Evolutionary conservation across 805 yeast species (phyloP).

Genomic region (Monosporozyma unispora): DNA sequence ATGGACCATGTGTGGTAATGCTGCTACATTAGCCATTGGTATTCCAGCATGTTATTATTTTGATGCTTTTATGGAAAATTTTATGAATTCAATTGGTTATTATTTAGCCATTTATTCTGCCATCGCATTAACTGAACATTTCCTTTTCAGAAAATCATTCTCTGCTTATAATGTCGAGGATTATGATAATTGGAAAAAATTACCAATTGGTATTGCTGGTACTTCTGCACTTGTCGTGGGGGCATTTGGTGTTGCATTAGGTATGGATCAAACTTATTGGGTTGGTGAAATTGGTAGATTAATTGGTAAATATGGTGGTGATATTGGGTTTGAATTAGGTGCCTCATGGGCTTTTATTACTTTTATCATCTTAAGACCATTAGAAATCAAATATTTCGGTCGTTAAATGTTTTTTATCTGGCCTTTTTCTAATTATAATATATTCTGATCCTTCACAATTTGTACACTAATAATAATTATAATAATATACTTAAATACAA

Average conservation of each 20-base stretch:
- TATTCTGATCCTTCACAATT: background rate
- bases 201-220: constrained; percentile 78
- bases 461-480: too few relatives aligned
- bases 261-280: constrained; percentile 86
- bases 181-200: constrained; percentile 46
- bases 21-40: constrained; percentile 71
- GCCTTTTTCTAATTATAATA: background rate
- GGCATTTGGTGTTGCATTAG: constrained; percentile 75
- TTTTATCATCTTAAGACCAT: constrained; percentile 47
- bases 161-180: constrained; percentile 53
- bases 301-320: constrained; percentile 70
- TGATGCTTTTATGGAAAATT: constrained; percentile 63
- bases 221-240: constrained; percentile 71
- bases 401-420: constrained; percentile 20
- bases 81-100: constrained; percentile 88
- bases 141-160: constrained; percentile 52
- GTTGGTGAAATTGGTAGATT: constrained; percentile 53
- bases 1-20: constrained; percentile 75
- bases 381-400: constrained; percentile 57
- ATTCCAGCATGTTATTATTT: constrained; percentile 81
- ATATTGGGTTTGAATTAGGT: constrained; percentile 77
- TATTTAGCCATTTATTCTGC: constrained; percentile 80
- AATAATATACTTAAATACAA: too few relatives aligned
- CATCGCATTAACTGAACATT: constrained; percentile 72
- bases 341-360: constrained; percentile 56